These are phyloP conservation scores for Veloporphyrellus conicus DNA, from an alignment of 1,284 basidiomycete species.

Conservation along the genomic window DNA sequence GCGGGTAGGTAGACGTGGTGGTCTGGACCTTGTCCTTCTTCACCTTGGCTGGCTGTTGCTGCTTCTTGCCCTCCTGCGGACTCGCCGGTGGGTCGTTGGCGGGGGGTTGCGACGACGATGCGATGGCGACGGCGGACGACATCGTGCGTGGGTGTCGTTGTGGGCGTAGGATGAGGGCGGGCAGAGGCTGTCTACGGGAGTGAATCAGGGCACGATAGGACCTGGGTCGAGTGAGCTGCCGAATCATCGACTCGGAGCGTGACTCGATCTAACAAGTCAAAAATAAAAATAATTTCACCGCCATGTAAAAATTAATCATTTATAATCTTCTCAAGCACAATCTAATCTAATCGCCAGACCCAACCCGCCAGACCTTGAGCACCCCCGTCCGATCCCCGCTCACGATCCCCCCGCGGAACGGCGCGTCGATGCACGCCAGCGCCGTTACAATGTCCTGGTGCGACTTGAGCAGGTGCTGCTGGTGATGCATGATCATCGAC, in stretches of 20 bases:
- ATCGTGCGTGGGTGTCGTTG: slow-evolving; percentile 14
- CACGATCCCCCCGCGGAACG: slow-evolving; percentile 81
- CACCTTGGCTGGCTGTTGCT: slow-evolving; percentile 38
- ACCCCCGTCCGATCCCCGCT: slow-evolving; percentile 80
- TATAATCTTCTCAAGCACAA: neutral
- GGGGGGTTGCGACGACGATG: slow-evolving; percentile 38
- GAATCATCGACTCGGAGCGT: slow-evolving; percentile 24
- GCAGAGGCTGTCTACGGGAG: neutral
- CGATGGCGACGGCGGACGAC: slow-evolving; percentile 33
- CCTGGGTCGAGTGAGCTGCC: slow-evolving; percentile 24
- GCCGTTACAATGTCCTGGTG: slow-evolving; percentile 85
- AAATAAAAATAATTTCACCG: no score
- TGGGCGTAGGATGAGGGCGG: neutral
- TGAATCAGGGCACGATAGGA: slow-evolving; percentile 15
- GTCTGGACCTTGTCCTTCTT: slow-evolving; percentile 47
- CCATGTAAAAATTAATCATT: no score
- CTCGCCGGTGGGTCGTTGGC: slow-evolving; percentile 30
- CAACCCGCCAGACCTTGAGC: slow-evolving; percentile 79
- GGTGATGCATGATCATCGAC: slow-evolving; percentile 72
- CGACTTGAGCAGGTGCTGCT: slow-evolving; percentile 70
- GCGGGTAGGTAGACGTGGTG: slow-evolving; percentile 46
- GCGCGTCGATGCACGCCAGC: slow-evolving; percentile 77
- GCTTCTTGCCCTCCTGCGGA: slow-evolving; percentile 37
- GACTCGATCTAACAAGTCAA: slow-evolving; percentile 13
- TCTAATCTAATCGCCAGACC: slow-evolving; percentile 38